These are phyloP conservation scores for Stylosanthes scabra DNA, from an alignment of 331 rosid genomes.

Conservation along the genomic window DNA sequence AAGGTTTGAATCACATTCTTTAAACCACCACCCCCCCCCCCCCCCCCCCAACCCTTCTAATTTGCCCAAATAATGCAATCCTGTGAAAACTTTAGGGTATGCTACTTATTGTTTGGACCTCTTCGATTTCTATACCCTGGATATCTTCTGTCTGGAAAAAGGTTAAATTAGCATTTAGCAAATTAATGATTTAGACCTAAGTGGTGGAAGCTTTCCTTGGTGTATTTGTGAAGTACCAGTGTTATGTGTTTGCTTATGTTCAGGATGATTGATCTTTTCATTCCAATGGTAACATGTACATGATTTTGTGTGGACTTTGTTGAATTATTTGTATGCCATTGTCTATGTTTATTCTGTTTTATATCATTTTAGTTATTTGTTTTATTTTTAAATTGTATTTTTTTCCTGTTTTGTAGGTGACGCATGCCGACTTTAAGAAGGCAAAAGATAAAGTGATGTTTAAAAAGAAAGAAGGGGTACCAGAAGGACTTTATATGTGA, in stretches of 20 bases:
- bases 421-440: conserved; percentile 89
- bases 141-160: not conserved
- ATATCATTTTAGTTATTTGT: too few species aligned
- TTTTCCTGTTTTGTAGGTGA: conserved; percentile 66
- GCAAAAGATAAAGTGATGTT: conserved; percentile 99
- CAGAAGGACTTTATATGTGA: conserved; percentile 98
- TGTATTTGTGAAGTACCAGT: conserved; percentile 1
- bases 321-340: not conserved
- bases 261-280: conserved; percentile 21
- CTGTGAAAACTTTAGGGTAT: not conserved
- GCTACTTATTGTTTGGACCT: conserved; percentile 19
- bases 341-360: too few species aligned
- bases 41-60: too few species aligned
- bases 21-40: too few species aligned
- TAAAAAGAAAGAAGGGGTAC: conserved; percentile 99
- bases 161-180: not conserved
- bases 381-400: too few species aligned
- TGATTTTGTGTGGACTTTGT: not conserved
- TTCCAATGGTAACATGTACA: conserved; percentile 3
- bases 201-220: not conserved
- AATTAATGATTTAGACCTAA: not conserved
- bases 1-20: conserved; percentile 70
- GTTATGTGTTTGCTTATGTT: not conserved
- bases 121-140: not conserved
- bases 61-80: too few species aligned